These are phyloP conservation scores for Aureobasidium sp. DNA, from an alignment of 2,329 filamentous ascomycete genomes.

Conservation along the genomic window DNA sequence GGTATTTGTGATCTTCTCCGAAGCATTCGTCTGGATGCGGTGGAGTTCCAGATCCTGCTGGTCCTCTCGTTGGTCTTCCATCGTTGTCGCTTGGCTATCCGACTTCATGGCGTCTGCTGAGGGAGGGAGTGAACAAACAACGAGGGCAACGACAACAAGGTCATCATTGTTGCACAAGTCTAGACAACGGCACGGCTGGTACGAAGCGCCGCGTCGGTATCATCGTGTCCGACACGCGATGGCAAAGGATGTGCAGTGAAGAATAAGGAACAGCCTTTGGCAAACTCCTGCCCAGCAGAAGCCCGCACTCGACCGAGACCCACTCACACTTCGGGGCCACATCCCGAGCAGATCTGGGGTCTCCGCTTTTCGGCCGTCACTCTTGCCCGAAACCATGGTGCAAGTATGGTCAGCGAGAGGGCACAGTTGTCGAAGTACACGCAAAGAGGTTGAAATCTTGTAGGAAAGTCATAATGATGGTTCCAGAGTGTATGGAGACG, in stretches of 20 bases:
- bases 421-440: too few species aligned
- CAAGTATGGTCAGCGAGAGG: too few species aligned
- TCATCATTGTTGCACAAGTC: not conserved
- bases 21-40: not conserved
- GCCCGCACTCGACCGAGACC: not conserved
- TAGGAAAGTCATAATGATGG: too few species aligned
- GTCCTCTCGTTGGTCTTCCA: not conserved
- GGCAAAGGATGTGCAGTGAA: not conserved
- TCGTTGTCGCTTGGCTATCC: not conserved
- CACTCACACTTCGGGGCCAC: not conserved
- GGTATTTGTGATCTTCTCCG: not conserved
- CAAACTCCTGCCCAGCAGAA: not conserved
- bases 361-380: not conserved
- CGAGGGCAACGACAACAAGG: conserved; percentile 9
- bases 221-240: not conserved
- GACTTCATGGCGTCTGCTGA: not conserved
- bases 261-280: not conserved
- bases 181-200: not conserved
- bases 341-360: not conserved
- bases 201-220: not conserved
- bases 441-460: too few species aligned
- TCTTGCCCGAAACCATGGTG: not conserved
- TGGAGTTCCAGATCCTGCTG: conserved; percentile 8
- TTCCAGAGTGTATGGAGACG: too few species aligned
- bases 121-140: not conserved